phyloP scores from a whole-genome alignment of 805 yeast genomes.

The Grigorovia humatica region DNA sequence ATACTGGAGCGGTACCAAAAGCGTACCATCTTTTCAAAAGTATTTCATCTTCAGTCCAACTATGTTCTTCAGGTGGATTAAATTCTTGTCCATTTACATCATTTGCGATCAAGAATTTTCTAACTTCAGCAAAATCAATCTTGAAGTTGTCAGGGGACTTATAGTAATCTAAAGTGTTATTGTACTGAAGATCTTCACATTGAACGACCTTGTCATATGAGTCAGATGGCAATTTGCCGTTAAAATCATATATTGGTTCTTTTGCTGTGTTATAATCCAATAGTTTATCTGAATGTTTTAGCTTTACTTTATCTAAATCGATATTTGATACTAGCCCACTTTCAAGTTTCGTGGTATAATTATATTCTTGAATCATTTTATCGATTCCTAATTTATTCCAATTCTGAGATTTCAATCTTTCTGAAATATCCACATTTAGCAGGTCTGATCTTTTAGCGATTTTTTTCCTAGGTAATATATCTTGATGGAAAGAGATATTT shows the following conservation, averaged over 20 bases:
- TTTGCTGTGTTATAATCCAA: too few relatives aligned
- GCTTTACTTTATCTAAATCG: neutral
- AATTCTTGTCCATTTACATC: neutral
- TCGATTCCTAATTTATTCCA: neutral
- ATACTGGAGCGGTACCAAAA: slow-evolving; percentile 5
- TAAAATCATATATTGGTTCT: too few relatives aligned
- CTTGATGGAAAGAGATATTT: neutral
- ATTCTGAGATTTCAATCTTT: neutral
- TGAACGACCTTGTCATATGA: neutral
- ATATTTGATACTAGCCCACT: neutral
- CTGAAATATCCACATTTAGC: neutral
- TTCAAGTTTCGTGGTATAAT: neutral
- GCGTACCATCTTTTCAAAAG: slow-evolving; percentile 26
- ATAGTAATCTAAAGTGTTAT: neutral
- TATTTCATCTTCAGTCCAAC: slow-evolving; percentile 7
- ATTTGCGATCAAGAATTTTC: neutral
- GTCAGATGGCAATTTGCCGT: neutral
- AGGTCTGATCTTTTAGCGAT: neutral
- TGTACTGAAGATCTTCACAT: neutral
- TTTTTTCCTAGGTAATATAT: too few relatives aligned
- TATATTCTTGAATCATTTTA: neutral
- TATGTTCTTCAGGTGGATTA: slow-evolving; percentile 3
- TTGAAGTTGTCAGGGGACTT: neutral
- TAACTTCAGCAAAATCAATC: neutral
- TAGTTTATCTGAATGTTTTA: neutral